phyloP scores from a whole-genome alignment of 2,329 filamentous ascomycete species.

The Neonectria faginata region DNA sequence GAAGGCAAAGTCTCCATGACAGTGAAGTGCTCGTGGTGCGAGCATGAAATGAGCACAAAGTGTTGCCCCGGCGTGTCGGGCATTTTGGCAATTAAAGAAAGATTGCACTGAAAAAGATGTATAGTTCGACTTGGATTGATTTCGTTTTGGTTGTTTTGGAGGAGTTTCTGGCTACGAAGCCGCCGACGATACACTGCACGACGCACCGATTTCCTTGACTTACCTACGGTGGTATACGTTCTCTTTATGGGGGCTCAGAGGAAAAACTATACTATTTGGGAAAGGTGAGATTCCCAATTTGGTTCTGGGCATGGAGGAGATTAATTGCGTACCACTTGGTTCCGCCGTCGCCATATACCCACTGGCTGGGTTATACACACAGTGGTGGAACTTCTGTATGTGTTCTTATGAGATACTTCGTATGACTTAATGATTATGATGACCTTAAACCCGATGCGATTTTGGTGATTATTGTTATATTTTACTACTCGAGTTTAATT shows the following conservation, averaged over 20 bases:
- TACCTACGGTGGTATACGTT: constrained; percentile 4
- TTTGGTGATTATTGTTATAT: background rate
- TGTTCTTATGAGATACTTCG: constrained; percentile 36
- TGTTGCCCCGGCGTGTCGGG: constrained; percentile 79
- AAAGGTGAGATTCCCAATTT: constrained; percentile 21
- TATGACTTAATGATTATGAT: constrained; percentile 41
- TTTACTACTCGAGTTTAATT: background rate
- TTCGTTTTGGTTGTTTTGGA: constrained; percentile 5
- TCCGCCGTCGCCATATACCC: constrained; percentile 18
- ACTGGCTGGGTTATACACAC: constrained; percentile 25
- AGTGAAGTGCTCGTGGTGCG: constrained; percentile 78
- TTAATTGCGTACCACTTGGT: constrained; percentile 21
- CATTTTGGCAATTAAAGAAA: constrained; percentile 74
- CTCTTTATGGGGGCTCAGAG: constrained; percentile 19
- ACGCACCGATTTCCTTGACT: constrained; percentile 31
- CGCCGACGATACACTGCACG: constrained; percentile 30
- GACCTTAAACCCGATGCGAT: constrained; percentile 22
- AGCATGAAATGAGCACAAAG: constrained; percentile 74
- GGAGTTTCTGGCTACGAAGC: constrained; percentile 10
- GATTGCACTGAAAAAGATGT: constrained; percentile 58
- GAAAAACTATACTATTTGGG: constrained; percentile 14
- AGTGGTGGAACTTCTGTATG: constrained; percentile 30
- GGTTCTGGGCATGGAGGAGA: constrained; percentile 4
- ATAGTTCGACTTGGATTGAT: background rate
- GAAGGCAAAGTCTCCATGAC: constrained; percentile 69